A percentile compares a stretch with the other conserved stretches of the same genome.
Conservation (phyloP, 78 protist species). For the Chrysochromulina parva region DNA sequence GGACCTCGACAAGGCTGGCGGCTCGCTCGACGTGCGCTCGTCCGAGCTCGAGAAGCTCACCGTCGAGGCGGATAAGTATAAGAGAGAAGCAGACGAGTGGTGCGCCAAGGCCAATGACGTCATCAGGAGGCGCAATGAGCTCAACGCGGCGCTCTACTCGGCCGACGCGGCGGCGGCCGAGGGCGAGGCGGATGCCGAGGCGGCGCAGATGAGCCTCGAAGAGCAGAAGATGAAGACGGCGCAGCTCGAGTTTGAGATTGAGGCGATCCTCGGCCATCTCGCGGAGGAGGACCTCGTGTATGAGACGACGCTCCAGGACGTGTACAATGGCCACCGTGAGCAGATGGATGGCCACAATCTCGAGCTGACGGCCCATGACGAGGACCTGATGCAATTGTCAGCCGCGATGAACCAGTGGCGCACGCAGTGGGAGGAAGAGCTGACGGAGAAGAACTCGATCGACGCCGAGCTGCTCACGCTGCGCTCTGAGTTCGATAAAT, state of each 20-base stretch:
- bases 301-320: not conserved
- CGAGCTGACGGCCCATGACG: not conserved
- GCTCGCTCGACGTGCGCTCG: no score
- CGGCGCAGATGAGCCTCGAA: not conserved
- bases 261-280: no score
- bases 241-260: not conserved
- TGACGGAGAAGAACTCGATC: not conserved
- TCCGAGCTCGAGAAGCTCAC: no score
- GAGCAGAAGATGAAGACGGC: not conserved
- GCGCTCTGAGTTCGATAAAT: not conserved
- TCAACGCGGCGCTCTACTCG: not conserved
- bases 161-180: no score
- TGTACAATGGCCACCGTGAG: not conserved
- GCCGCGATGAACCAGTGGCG: not conserved
- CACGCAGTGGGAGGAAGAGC: not conserved
- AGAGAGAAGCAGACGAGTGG: not conserved
- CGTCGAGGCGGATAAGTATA: not conserved
- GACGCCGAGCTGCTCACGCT: not conserved
- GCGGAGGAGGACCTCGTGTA: no score
- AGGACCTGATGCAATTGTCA: not conserved
- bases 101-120: not conserved
- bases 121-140: not conserved
- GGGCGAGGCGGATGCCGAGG: not conserved
- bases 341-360: not conserved
- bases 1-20: not conserved